phyloP scores from a whole-genome alignment of 331 rosid genomes.

The Quercus lobata region DNA sequence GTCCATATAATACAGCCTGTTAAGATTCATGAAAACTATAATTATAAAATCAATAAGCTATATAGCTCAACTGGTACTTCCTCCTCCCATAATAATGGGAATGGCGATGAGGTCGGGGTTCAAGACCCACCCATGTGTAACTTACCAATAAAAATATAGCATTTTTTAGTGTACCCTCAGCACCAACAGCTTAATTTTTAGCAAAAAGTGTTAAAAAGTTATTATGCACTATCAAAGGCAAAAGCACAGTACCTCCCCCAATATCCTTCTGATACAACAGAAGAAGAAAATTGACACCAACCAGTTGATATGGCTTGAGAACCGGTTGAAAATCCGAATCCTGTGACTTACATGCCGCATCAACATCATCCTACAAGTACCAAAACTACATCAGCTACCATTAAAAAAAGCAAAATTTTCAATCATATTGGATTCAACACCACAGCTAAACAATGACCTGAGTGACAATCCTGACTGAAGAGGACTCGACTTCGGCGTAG shows the following conservation, averaged over 20 bases:
- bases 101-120: too few species aligned
- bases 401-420: neutral
- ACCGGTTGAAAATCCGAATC: slow-evolving; percentile 85
- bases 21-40: neutral
- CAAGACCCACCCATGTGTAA: too few species aligned
- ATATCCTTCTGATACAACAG: slow-evolving; percentile 76
- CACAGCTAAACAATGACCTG: slow-evolving; percentile 39
- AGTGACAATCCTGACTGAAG: slow-evolving; percentile 75
- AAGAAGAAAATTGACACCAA: slow-evolving; percentile 94
- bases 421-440: neutral
- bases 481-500: slow-evolving; percentile 80
- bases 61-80: too few species aligned
- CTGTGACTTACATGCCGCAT: slow-evolving; percentile 69
- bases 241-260: slow-evolving; percentile 70
- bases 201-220: neutral
- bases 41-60: too few species aligned
- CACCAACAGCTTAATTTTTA: neutral
- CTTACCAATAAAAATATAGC: neutral
- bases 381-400: neutral
- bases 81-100: too few species aligned
- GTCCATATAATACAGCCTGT: neutral
- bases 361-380: slow-evolving; percentile 66
- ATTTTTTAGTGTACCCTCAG: neutral
- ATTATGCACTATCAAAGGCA: neutral
- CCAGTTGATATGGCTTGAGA: slow-evolving; percentile 92